Base-by-base conservation (phyloP, 352 stramenopile species). In the Aphanomyces invadans region DNA sequence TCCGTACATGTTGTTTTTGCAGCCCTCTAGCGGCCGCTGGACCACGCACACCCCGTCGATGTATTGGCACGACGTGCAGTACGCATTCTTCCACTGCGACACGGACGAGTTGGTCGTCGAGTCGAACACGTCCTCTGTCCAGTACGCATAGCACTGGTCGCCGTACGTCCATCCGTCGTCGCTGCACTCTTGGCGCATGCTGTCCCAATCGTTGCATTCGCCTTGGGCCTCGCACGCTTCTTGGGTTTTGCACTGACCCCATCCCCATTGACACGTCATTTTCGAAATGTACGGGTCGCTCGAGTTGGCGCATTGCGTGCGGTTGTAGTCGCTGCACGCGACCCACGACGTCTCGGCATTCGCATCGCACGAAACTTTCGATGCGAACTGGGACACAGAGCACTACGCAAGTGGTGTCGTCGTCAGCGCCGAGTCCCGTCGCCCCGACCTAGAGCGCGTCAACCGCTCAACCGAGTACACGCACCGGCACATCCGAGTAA, bases 341-440 rank as follows among this genome's bases (percentile, higher is more conserved):
- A 1, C 1, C 55, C 55, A 63, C 4, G 1, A 4, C 39, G 55
- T 49, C 10, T 49, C 25, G 21, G 9, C 45, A 19, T 49, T 10
- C 11, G 10, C 19, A 17, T 31, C 55, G 10, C 55, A 63, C 39
- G 33, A 31, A 3, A 36, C 17, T 11, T 25, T 28, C 33, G 55
- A 51, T 21, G 10, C 29, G 10, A n/a, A 44, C 4, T 45, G n/a
- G 17, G 33, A 33, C n/a, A 49, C 36, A 15, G 45, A 25, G 21
- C 55, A 63, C 55, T 63, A 63, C n/a, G 17, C 1, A 63, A 57
- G 19, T n/a, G n/a, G n/a, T n/a, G n/a, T n/a, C n/a, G n/a, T n/a
- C n/a, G n/a, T n/a, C n/a, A n/a, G n/a, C n/a, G n/a, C n/a, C n/a
- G n/a, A n/a, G n/a, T n/a, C n/a, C n/a, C n/a, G n/a, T n/a, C n/a